These are phyloP conservation scores for Lactarius evosmus DNA, from an alignment of 768 basidiomycete species.

Conservation along the genomic window DNA sequence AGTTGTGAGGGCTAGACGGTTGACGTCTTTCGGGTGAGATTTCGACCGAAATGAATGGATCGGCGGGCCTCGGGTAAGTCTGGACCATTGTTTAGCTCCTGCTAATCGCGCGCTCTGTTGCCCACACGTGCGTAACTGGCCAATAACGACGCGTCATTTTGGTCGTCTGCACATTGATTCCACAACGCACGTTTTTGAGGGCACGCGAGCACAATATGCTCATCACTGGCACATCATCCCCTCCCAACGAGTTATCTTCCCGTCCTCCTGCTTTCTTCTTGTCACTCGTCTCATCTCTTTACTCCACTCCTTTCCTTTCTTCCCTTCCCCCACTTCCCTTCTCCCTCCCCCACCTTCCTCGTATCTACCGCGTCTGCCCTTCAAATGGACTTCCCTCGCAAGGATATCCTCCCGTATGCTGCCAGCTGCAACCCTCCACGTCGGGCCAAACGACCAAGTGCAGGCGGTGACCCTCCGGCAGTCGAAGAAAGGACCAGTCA, in stretches of 20 bases:
- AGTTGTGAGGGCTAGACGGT: neutral
- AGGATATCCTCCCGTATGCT: conserved; percentile 34
- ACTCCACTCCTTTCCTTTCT: neutral
- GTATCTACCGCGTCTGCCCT: neutral
- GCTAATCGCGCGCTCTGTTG: neutral
- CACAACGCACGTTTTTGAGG: conserved; percentile 16
- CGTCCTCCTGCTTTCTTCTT: neutral
- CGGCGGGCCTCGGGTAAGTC: neutral
- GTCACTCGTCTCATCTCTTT: conserved; percentile 3
- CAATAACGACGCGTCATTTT: conserved; percentile 16
- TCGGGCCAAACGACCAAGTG: conserved; percentile 41
- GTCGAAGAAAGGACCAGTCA: neutral
- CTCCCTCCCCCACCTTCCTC: neutral
- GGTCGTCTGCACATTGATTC: conserved; percentile 25
- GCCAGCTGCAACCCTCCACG: conserved; percentile 46
- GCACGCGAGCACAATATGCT: conserved; percentile 27
- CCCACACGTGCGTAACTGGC: conserved; percentile 17
- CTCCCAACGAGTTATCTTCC: neutral
- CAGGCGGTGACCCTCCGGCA: neutral
- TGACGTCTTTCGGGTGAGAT: neutral
- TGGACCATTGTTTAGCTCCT: neutral
- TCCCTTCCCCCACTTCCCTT: neutral
- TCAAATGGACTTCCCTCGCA: conserved; percentile 21
- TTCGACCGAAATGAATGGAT: neutral
- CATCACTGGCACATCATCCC: neutral